A percentile compares a stretch with the other conserved stretches of the same genome.
Evolutionary conservation across 768 basidiomycete species (phyloP).

Genomic region (Kwoniella heveanensis): DNA sequence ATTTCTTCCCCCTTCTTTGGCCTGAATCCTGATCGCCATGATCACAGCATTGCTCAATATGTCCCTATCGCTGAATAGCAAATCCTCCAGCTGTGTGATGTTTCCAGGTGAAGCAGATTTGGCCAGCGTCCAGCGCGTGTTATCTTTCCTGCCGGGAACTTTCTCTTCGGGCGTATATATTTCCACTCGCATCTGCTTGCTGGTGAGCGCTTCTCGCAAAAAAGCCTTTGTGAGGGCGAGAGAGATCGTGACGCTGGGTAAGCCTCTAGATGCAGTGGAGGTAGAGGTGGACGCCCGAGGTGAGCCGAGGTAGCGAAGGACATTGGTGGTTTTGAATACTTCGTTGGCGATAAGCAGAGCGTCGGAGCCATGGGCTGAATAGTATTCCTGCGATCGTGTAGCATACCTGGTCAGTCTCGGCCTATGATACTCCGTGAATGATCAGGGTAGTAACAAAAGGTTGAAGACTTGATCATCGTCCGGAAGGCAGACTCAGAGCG

Average conservation of each 20-base stretch:
- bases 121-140: conserved; percentile 70
- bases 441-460: no score
- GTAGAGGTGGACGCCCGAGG: conserved; percentile 29
- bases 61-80: conserved; percentile 78
- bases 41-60: conserved; percentile 81
- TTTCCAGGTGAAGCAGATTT: conserved; percentile 79
- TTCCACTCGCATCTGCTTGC: conserved; percentile 85
- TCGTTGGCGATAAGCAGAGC: conserved; percentile 75
- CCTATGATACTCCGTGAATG: no score
- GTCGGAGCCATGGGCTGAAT: conserved; percentile 84
- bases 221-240: conserved; percentile 75
- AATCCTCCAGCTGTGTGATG: conserved; percentile 70
- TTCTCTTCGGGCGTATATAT: conserved; percentile 79
- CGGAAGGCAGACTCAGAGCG: no score
- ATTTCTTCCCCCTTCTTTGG: conserved; percentile 64
- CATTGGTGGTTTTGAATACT: conserved; percentile 71
- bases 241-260: conserved; percentile 79
- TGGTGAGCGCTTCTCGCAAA: conserved; percentile 83
- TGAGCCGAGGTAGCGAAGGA: conserved; percentile 83
- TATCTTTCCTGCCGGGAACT: conserved; percentile 64
- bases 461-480: no score
- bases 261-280: conserved; percentile 48
- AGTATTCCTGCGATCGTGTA: conserved; percentile 65
- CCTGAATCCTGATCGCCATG: conserved; percentile 74
- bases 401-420: no score